Conservation (phyloP, 2,329 filamentous ascomycete species). For the Aspergillus ibericus region DNA sequence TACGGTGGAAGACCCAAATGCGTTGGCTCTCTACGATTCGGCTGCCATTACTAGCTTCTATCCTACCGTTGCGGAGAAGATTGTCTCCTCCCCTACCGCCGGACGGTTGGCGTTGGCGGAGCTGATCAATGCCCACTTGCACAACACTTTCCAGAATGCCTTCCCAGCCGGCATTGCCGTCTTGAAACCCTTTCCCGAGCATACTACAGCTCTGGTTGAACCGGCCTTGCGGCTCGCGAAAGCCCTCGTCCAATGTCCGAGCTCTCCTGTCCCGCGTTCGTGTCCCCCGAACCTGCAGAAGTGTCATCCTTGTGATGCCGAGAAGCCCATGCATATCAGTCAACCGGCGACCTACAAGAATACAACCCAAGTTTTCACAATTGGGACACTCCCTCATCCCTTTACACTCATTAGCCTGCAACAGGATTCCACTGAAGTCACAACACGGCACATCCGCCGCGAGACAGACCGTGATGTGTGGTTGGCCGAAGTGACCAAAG, state of each 20-base stretch:
- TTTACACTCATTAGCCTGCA: constrained; percentile 75
- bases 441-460: constrained; percentile 65
- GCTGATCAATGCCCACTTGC: constrained; percentile 82
- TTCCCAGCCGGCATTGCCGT: constrained; percentile 77
- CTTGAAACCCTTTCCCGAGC: constrained; percentile 73
- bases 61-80: constrained; percentile 62
- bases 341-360: constrained; percentile 71
- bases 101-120: constrained; percentile 67
- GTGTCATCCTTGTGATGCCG: constrained; percentile 72
- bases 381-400: constrained; percentile 87
- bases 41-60: constrained; percentile 66
- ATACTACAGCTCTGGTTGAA: constrained; percentile 71
- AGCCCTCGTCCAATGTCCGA: constrained; percentile 72
- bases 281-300: constrained; percentile 79
- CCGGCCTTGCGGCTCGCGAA: constrained; percentile 71
- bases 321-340: constrained; percentile 65
- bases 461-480: constrained; percentile 74
- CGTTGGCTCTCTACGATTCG: constrained; percentile 76
- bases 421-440: constrained; percentile 59
- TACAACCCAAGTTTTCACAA: constrained; percentile 69
- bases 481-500: constrained; percentile 70
- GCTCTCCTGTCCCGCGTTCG: constrained; percentile 69
- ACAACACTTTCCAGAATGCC: constrained; percentile 77
- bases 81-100: constrained; percentile 56
- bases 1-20: constrained; percentile 63